Evolutionary conservation across 2,329 filamentous ascomycete genomes (phyloP), one percentile per base, ranked within the genome.

Genomic region (Fusarium sp.): DNA sequence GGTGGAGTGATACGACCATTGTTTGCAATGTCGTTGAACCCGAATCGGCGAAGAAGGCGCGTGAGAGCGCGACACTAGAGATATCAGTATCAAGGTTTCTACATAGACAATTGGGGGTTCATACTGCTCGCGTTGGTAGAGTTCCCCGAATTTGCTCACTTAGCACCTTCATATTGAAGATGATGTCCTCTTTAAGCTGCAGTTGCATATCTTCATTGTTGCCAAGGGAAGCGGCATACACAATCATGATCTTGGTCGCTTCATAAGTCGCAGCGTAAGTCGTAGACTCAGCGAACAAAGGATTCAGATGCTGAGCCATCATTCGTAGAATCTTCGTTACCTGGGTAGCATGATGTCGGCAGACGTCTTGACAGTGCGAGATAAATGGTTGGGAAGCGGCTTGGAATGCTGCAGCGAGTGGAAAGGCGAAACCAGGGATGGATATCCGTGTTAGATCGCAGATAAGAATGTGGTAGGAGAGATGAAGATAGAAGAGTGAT

Each of bases 381-480:
- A 39, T 6, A 7, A 62, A 69, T 25, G 27, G 18, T 1, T 15
- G 15, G 1, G 68, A 56, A 3, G 46, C 56, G 6, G n/a, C 7
- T 2, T 22, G 61, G 3, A 69, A 65, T 14, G 56, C 56, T 7
- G 13, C 22, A 4, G 65, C 61, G 1, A 69, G 33, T 0, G 68
- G 68, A 11, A 71, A 71, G 12, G 14, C 46, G 17, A 71, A 71
- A 0, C 65, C 65, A 1, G 46, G 18, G 14, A 71, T 44, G 2
- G 65, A 71, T 31, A 69, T 57, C 5, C 61, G 20, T 0, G 61
- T 69, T 5, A 71, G 61, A 15, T 69, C 68, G 22, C 54, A 69
- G 5, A 58, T 42, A 27, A 50, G 41, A 5, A 47, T 59, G 6
- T 69, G 42, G 3, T 69, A 69, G 12, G 13, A 29, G 3, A 55